Conservation (phyloP, 2,329 filamentous ascomycete species). For the Didymellaceae sp. region DNA sequence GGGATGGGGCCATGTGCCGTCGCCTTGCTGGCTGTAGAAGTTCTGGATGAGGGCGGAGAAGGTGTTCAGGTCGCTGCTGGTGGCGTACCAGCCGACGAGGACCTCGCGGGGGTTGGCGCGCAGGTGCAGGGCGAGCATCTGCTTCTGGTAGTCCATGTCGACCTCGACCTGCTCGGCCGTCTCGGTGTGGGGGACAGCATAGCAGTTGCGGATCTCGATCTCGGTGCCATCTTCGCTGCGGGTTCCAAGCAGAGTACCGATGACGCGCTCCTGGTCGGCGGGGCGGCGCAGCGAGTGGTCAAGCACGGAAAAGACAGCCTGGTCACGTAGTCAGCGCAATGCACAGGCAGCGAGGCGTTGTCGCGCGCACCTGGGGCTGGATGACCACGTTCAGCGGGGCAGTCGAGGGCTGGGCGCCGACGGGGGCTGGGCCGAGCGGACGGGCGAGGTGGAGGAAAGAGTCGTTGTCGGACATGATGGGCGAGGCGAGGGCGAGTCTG, state of each 20-base stretch:
- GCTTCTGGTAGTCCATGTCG: slow-evolving; percentile 99
- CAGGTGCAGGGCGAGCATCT: slow-evolving; percentile 94
- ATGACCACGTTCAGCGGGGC: slow-evolving; percentile 93
- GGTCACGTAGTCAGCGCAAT: slow-evolving; percentile 17
- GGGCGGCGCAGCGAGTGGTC: slow-evolving; percentile 95
- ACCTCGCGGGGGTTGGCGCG: slow-evolving; percentile 93
- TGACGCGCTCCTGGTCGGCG: slow-evolving; percentile 91
- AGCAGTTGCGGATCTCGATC: slow-evolving; percentile 93
- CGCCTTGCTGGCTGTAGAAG: slow-evolving; percentile 97
- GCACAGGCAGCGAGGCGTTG: background rate
- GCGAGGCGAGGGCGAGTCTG: slow-evolving; percentile 49
- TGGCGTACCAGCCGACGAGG: slow-evolving; percentile 98
- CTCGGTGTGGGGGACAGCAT: slow-evolving; percentile 98
- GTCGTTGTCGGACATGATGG: slow-evolving; percentile 81
- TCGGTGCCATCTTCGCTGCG: slow-evolving; percentile 97
- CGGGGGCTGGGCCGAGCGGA: slow-evolving; percentile 81
- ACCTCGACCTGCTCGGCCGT: slow-evolving; percentile 99
- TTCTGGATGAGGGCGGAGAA: slow-evolving; percentile 99
- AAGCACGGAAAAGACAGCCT: slow-evolving; percentile 71
- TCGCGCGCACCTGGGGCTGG: slow-evolving; percentile 79
- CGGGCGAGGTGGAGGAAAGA: slow-evolving; percentile 94
- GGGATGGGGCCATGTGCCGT: slow-evolving; percentile 96
- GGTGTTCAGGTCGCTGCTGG: slow-evolving; percentile 93
- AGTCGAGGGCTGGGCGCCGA: slow-evolving; percentile 82
- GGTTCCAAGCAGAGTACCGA: slow-evolving; percentile 91